Evolutionary conservation across 2,329 filamentous ascomycete genomes (phyloP), one percentile per base, ranked within the genome.

Genomic region (Xylariomycetidae sp.): DNA sequence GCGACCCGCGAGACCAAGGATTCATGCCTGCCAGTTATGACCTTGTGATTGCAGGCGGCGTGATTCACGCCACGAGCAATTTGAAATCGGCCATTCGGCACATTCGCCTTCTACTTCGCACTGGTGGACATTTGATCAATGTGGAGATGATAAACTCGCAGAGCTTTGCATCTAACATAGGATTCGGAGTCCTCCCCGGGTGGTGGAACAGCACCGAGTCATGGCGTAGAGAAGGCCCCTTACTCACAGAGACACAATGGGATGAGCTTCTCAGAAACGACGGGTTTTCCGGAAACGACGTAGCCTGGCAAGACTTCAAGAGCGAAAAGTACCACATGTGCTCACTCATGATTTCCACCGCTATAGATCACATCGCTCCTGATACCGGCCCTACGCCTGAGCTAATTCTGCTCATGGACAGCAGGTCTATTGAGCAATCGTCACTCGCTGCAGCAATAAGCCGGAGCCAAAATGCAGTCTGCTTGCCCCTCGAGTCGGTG

Each of bases 31-130:
- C 7, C 4, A n/a, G 5, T 3, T 39, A 32, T 16, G 37, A 39
- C 15, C 9, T 39, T 6, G 17, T 39, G 5, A 17, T 39, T 14
- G 37, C 33, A 6, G 18, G 33, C 6, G 29, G 19, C 12, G 36
- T 31, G 13, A 16, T 38, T 11, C 36, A 38, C 19, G 36, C 22
- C 16, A 36, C 33, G 15, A 16, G 13, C 16, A 29, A 39, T 3
- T 28, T 35, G 14, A 19, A 23, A 16, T 16, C 18, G 25, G 26
- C 30, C 16, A 14, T 39, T n/a, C 15, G 11, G 4, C 39, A 30
- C 22, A 20, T 27, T 3, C 15, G 10, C 4, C 2, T 8, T 14
- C 34, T 41, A 8, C 30, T 42, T 16, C 26, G 27, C n/a, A 37
- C 37, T 5, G 33, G 37, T 3, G 30, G 30, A 5, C 18, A 31